These are phyloP conservation scores for Pleurotus pulmonarius DNA, from an alignment of 768 basidiomycete species.

Conservation along the genomic window DNA sequence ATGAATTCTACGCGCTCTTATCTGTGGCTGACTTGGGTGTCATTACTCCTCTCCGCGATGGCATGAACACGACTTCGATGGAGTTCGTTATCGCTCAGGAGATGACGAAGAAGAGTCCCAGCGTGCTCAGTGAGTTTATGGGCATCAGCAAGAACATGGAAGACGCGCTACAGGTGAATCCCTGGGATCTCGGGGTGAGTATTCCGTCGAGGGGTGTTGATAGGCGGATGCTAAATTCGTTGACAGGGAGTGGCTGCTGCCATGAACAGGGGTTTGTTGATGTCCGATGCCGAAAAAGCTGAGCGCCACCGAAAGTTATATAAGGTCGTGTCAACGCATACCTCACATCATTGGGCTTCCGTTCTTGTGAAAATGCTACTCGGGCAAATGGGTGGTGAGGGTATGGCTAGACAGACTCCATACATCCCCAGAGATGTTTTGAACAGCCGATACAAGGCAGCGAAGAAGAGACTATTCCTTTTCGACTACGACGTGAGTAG, in stretches of 20 bases:
- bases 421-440: slow-evolving; percentile 67
- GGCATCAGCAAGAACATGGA: slow-evolving; percentile 92
- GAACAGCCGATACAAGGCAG: slow-evolving; percentile 55
- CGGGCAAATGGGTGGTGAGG: slow-evolving; percentile 72
- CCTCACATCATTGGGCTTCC: slow-evolving; percentile 93
- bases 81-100: slow-evolving; percentile 96
- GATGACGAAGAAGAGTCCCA: slow-evolving; percentile 75
- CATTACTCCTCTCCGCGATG: slow-evolving; percentile 93
- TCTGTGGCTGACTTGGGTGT: slow-evolving; percentile 92
- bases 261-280: slow-evolving; percentile 83
- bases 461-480: slow-evolving; percentile 83
- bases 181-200: slow-evolving; percentile 89
- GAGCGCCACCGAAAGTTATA: slow-evolving; percentile 72
- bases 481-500: slow-evolving; percentile 91
- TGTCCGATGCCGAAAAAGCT: slow-evolving; percentile 75
- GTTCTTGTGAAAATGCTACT: slow-evolving; percentile 87
- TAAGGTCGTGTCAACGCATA: slow-evolving; percentile 87
- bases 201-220: slow-evolving; percentile 2
- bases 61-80: slow-evolving; percentile 99
- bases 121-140: slow-evolving; percentile 96
- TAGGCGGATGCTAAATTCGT: slow-evolving; percentile 6
- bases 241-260: slow-evolving; percentile 79
- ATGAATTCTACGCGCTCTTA: slow-evolving; percentile 95
- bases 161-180: slow-evolving; percentile 88
- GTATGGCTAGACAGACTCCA: slow-evolving; percentile 81